These are phyloP conservation scores for Alternaria arbusti DNA, from an alignment of 2,329 filamentous ascomycete species.

Conservation along the genomic window DNA sequence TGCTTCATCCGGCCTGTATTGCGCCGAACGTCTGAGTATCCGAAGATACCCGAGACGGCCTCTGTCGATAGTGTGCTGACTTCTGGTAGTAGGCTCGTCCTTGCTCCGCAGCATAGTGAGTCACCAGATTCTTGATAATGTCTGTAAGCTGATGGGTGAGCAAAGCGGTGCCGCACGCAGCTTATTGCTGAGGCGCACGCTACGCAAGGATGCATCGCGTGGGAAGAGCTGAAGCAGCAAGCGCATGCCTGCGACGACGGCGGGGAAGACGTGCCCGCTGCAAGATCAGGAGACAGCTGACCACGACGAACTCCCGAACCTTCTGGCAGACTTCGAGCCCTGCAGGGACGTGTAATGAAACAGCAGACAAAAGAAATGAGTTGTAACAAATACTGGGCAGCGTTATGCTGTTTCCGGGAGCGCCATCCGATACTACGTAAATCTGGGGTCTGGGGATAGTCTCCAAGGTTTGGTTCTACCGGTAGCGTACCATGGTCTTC, in stretches of 20 bases:
- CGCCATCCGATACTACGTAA: not conserved
- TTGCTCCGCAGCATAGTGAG: not conserved
- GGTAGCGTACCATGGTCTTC: constrained; percentile 3
- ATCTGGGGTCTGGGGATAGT: not conserved
- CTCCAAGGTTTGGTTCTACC: constrained; percentile 3
- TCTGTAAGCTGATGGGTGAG: not conserved
- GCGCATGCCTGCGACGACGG: not conserved
- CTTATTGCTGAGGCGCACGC: not conserved
- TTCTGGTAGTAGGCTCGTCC: not conserved
- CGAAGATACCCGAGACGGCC: not conserved
- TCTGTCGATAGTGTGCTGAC: not conserved
- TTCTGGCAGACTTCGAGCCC: not conserved
- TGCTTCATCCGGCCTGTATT: constrained; percentile 3
- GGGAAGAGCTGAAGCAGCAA: not conserved
- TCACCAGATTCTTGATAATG: not conserved
- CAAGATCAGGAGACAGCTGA: constrained; percentile 9
- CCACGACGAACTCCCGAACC: not conserved
- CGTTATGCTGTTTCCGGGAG: not conserved
- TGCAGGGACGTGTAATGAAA: constrained; percentile 9
- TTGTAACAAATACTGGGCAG: not conserved
- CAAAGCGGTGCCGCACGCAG: not conserved
- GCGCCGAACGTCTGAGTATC: not conserved
- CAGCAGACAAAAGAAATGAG: not conserved
- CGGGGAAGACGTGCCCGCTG: constrained; percentile 3
- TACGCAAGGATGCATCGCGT: not conserved